Evolutionary conservation across 495 filamentous ascomycete species (phyloP).

Genomic region (Trichocladium uniseriatum): DNA sequence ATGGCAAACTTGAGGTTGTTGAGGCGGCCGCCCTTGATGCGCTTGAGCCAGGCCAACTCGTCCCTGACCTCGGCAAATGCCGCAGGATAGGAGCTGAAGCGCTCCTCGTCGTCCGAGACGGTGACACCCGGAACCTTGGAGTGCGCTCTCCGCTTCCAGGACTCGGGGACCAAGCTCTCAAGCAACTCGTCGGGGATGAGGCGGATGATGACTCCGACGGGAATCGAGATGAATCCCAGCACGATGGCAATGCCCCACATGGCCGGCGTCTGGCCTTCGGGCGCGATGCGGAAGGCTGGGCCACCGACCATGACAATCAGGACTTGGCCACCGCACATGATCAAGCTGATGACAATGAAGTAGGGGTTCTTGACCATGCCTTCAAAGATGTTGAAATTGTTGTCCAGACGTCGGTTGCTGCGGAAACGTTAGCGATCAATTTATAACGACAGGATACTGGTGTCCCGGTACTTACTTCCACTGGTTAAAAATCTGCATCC

Average conservation of each 20-base stretch:
- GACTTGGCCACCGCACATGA: constrained; percentile 73
- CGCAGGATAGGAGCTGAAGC: constrained; percentile 61
- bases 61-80: constrained; percentile 66
- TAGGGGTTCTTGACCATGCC: constrained; percentile 68
- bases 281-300: constrained; percentile 61
- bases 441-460: background rate
- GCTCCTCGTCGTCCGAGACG: constrained; percentile 67
- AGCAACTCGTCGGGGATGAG: constrained; percentile 48
- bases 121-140: constrained; percentile 40
- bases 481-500: constrained; percentile 96
- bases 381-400: constrained; percentile 83
- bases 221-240: constrained; percentile 61
- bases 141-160: constrained; percentile 53
- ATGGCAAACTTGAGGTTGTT: constrained; percentile 80
- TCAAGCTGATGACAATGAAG: constrained; percentile 70
- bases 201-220: constrained; percentile 63
- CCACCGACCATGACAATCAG: constrained; percentile 73
- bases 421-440: constrained; percentile 12
- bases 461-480: constrained; percentile 59
- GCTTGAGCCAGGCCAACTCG: constrained; percentile 81
- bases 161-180: constrained; percentile 55
- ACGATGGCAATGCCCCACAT: constrained; percentile 74
- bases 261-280: constrained; percentile 42
- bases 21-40: constrained; percentile 81
- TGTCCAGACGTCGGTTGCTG: constrained; percentile 78